Percentiles rank a stretch among this genome's conserved stretches.
phyloP scores from a whole-genome alignment of 768 basidiomycete genomes.

The Gymnopilus dilepis region DNA sequence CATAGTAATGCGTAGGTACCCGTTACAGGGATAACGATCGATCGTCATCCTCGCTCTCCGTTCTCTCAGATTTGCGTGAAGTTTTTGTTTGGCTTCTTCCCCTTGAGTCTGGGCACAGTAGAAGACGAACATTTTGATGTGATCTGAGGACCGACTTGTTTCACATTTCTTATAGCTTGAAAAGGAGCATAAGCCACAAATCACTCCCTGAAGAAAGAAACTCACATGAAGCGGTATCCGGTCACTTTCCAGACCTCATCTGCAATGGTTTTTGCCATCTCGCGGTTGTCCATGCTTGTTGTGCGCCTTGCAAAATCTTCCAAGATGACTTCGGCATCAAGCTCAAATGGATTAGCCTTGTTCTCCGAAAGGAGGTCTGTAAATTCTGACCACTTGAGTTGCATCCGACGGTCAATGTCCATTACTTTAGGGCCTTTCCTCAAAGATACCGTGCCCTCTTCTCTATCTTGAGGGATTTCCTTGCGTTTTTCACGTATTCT shows the following conservation, averaged over 20 bases:
- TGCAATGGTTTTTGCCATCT: neutral
- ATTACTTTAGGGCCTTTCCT: neutral
- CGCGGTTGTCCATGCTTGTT: neutral
- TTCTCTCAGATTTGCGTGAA: conserved; percentile 6
- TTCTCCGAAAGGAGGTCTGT: neutral
- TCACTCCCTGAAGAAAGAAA: neutral
- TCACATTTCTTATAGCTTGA: neutral
- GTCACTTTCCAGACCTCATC: neutral
- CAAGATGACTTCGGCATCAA: neutral
- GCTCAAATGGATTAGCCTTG: neutral
- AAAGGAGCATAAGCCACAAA: neutral
- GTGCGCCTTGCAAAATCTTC: neutral
- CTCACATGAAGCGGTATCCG: neutral
- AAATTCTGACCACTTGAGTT: neutral
- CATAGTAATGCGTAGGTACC: conserved; percentile 16
- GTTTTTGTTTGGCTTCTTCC: neutral
- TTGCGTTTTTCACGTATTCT: neutral
- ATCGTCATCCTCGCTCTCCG: conserved; percentile 19
- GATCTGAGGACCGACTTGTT: neutral
- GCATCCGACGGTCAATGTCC: neutral
- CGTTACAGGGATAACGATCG: conserved; percentile 18
- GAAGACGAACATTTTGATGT: neutral
- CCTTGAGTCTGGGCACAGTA: neutral
- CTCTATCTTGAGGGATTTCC: neutral
- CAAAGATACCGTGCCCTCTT: no score